Conservation (phyloP, 2,329 filamentous ascomycete genomes). For the Teratosphaeria gauchensis region DNA sequence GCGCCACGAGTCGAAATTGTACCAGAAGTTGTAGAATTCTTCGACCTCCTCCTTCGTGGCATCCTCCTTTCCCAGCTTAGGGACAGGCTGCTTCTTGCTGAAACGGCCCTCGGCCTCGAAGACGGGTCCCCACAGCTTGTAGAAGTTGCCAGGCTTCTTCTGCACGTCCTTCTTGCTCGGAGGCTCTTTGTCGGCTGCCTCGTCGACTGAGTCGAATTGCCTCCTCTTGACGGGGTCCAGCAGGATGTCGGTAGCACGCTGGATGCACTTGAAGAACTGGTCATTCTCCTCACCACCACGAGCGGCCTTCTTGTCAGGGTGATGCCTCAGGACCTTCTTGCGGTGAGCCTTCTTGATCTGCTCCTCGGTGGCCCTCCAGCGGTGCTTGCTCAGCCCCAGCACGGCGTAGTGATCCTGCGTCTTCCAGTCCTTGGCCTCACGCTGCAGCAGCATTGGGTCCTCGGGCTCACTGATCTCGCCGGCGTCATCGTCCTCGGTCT, state of each 20-base stretch:
- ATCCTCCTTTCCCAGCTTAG: conserved; percentile 73
- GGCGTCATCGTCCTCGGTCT: conserved; percentile 81
- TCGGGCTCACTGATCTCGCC: conserved; percentile 90
- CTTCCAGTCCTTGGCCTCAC: conserved; percentile 99
- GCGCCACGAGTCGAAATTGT: conserved; percentile 97
- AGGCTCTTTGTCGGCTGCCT: conserved; percentile 82
- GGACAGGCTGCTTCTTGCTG: conserved; percentile 83
- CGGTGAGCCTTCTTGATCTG: conserved; percentile 98
- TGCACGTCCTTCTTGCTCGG: conserved; percentile 82
- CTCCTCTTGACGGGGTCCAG: conserved; percentile 84
- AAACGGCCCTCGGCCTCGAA: conserved; percentile 92
- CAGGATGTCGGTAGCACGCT: conserved; percentile 91
- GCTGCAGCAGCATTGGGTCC: conserved; percentile 81
- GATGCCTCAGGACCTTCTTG: conserved; percentile 98
- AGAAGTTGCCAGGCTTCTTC: conserved; percentile 68
- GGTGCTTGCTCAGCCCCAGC: conserved; percentile 84
- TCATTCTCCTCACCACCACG: conserved; percentile 81
- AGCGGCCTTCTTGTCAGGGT: conserved; percentile 97
- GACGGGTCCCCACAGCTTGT: conserved; percentile 84
- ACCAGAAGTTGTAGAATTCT: conserved; percentile 98
- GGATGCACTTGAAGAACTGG: conserved; percentile 99
- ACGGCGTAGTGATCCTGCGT: conserved; percentile 97
- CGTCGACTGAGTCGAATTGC: conserved; percentile 95
- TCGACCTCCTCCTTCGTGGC: conserved; percentile 84
- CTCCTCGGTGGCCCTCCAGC: conserved; percentile 86